These are phyloP conservation scores for Mycena chlorophos DNA, from an alignment of 768 basidiomycete genomes.

Conservation along the genomic window DNA sequence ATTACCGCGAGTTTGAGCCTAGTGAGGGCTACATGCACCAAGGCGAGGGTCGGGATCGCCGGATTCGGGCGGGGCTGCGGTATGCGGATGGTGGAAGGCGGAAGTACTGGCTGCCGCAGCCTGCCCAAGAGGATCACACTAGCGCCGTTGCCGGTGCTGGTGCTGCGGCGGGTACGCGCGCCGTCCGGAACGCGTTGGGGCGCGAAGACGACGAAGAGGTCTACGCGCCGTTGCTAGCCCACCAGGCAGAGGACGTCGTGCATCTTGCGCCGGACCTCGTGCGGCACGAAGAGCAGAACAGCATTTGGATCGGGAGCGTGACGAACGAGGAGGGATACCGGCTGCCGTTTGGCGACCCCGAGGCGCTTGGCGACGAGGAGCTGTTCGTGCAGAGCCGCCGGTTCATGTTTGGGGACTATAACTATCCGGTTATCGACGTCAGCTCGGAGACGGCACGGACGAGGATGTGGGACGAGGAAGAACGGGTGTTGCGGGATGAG, in stretches of 20 bases:
- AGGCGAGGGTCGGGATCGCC: slow-evolving; percentile 78
- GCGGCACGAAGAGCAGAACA: slow-evolving; percentile 34
- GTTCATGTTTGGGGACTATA: slow-evolving; percentile 88
- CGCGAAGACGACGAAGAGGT: slow-evolving; percentile 52
- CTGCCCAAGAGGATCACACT: slow-evolving; percentile 39
- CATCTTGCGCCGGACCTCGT: slow-evolving; percentile 61
- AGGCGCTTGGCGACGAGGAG: slow-evolving; percentile 65
- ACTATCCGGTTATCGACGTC: slow-evolving; percentile 87
- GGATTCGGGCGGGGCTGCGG: slow-evolving; percentile 89
- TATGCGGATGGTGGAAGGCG: slow-evolving; percentile 87
- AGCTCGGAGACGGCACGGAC: slow-evolving; percentile 71
- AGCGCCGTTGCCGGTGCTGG: slow-evolving; percentile 37
- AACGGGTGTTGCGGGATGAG: slow-evolving; percentile 75
- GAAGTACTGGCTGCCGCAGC: slow-evolving; percentile 95
- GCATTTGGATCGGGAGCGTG: slow-evolving; percentile 35
- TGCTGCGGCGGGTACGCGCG: slow-evolving; percentile 39
- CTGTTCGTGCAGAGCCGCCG: slow-evolving; percentile 74
- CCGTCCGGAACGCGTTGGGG: slow-evolving; percentile 42
- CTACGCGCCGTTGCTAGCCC: slow-evolving; percentile 71
- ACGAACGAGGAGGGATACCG: slow-evolving; percentile 47
- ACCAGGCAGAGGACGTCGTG: slow-evolving; percentile 63
- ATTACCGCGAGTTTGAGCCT: slow-evolving; percentile 95
- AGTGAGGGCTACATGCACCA: slow-evolving; percentile 92
- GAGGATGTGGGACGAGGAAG: slow-evolving; percentile 81
- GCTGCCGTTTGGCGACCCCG: slow-evolving; percentile 67